phyloP scores from a whole-genome alignment of 2,329 filamentous ascomycete species.

The Arthrobotrys conoides region DNA sequence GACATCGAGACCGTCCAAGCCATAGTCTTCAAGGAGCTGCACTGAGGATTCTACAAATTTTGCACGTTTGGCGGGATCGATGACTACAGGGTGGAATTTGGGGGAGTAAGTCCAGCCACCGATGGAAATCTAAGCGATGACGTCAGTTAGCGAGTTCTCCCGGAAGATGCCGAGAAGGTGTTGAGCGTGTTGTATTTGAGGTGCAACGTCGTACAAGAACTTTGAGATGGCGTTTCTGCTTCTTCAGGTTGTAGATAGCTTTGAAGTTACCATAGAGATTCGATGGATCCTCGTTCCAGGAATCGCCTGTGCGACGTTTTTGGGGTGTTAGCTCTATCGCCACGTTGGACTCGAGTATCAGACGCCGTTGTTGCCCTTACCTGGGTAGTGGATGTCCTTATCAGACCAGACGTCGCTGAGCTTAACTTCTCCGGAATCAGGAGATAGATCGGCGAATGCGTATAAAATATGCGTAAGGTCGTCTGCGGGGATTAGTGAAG shows the following conservation, averaged over 20 bases:
- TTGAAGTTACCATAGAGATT: conserved; percentile 81
- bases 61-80: conserved; percentile 73
- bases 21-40: conserved; percentile 81
- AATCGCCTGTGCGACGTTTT: conserved; percentile 1
- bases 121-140: conserved; percentile 73
- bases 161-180: not conserved
- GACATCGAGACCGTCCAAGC: conserved; percentile 80
- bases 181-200: no score
- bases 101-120: conserved; percentile 83
- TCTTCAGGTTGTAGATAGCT: conserved; percentile 82
- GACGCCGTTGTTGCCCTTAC: not conserved
- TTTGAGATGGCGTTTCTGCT: conserved; percentile 82
- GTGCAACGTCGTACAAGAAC: conserved; percentile 69
- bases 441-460: conserved; percentile 41
- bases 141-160: conserved; percentile 4
- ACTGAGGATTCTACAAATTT: conserved; percentile 81
- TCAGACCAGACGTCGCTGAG: conserved; percentile 32
- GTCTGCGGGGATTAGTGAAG: conserved; percentile 83
- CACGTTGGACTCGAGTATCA: not conserved
- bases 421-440: conserved; percentile 33
- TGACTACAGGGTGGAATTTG: conserved; percentile 74
- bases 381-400: conserved; percentile 38
- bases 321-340: not conserved
- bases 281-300: conserved; percentile 68
- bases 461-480: conserved; percentile 92